phyloP scores from a whole-genome alignment of 306 rosid genomes.

The Castanea crenata region DNA sequence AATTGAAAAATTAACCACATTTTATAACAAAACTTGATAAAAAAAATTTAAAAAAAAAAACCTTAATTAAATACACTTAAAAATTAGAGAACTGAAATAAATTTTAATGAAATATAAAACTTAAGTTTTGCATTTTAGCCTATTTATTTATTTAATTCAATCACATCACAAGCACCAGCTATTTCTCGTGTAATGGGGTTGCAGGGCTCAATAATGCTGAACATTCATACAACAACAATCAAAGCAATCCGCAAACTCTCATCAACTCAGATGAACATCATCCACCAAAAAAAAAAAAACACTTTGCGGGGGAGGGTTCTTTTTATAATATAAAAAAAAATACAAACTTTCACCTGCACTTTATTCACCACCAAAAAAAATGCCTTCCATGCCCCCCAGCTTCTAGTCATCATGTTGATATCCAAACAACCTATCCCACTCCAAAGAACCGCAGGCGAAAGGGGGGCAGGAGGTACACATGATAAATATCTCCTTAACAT shows the following conservation, averaged over 20 bases:
- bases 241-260: neutral
- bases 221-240: neutral
- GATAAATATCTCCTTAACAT: constrained; percentile 44
- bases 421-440: constrained; percentile 45
- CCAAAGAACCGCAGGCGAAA: constrained; percentile 62
- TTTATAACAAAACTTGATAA: no score
- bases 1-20: no score
- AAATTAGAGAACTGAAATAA: no score
- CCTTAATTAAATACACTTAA: no score
- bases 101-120: neutral
- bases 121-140: no score
- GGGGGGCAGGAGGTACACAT: constrained; percentile 62
- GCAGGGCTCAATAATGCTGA: neutral
- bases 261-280: constrained; percentile 8
- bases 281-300: constrained; percentile 9
- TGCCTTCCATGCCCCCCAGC: constrained; percentile 55
- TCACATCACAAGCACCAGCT: neutral
- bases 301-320: neutral
- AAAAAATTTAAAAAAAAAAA: no score
- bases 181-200: neutral
- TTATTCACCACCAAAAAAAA: constrained; percentile 79
- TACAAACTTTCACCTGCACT: constrained; percentile 73
- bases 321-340: neutral
- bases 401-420: constrained; percentile 44
- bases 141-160: no score